Conservation (phyloP, 257 asterid genomes). For the Lavandula angustifolia region DNA sequence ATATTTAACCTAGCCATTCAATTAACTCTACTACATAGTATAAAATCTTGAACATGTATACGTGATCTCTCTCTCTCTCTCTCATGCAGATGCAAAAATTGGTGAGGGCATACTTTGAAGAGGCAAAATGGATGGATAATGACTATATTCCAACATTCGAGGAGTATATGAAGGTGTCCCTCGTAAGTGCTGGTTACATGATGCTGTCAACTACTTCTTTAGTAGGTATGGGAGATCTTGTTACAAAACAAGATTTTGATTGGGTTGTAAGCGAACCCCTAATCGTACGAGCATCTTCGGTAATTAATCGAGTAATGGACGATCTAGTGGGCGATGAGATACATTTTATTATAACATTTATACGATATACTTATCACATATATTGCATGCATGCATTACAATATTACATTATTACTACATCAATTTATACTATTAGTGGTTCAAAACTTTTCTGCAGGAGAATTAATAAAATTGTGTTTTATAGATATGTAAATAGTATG, state of each 20-base stretch:
- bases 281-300: slow-evolving; percentile 13
- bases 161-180: slow-evolving; percentile 39
- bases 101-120: slow-evolving; percentile 4
- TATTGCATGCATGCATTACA: too few species aligned
- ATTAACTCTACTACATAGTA: too few species aligned
- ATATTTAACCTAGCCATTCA: too few species aligned
- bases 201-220: slow-evolving; percentile 31
- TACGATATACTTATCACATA: too few species aligned
- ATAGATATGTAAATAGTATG: too few species aligned
- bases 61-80: too few species aligned
- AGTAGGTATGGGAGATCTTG: slow-evolving; percentile 29
- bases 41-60: too few species aligned
- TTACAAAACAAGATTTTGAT: slow-evolving; percentile 18
- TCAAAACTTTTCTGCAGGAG: too few species aligned
- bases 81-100: slow-evolving; percentile 9
- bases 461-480: too few species aligned
- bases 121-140: slow-evolving; percentile 3
- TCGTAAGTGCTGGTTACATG: slow-evolving; percentile 16
- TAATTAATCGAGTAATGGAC: slow-evolving; percentile 31
- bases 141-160: slow-evolving; percentile 32
- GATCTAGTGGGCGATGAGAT: slow-evolving; percentile 36
- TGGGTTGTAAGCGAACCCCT: slow-evolving; percentile 24
- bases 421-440: too few species aligned
- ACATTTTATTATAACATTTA: too few species aligned
- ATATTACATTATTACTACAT: too few species aligned